These are phyloP conservation scores for Andalucia godoyi DNA, from an alignment of 78 protist genomes.

Conservation along the genomic window DNA sequence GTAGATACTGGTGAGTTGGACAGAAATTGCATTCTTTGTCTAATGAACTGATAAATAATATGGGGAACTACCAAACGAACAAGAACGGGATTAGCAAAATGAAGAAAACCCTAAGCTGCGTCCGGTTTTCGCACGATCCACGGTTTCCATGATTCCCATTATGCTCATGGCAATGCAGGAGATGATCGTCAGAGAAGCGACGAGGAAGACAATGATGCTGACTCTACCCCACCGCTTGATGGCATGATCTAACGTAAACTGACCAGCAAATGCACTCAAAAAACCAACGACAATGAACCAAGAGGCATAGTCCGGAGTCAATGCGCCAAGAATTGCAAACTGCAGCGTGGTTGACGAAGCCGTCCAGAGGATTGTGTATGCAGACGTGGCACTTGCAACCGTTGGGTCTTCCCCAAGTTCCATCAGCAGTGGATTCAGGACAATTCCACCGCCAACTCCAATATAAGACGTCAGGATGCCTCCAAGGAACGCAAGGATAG, in stretches of 20 bases:
- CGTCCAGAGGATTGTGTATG: constrained; percentile 11
- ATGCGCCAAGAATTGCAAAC: background rate
- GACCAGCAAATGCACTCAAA: background rate
- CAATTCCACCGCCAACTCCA: constrained; percentile 11
- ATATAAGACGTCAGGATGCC: constrained; percentile 3
- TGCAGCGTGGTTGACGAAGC: constrained; percentile 5
- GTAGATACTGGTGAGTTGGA: no score
- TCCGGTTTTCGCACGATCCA: no score
- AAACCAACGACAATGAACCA: background rate
- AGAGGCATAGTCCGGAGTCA: background rate
- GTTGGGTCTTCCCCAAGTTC: background rate
- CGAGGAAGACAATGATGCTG: background rate
- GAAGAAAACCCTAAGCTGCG: no score
- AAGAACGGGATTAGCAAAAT: no score
- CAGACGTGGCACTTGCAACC: constrained; percentile 13
- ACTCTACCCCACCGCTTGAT: background rate
- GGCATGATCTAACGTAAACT: background rate
- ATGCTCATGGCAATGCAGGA: no score
- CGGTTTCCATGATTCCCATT: no score
- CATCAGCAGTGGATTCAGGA: constrained; percentile 5
- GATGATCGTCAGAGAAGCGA: background rate
- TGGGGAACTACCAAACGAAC: no score
- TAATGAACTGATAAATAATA: no score
- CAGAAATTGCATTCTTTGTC: no score
- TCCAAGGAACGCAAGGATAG: background rate